Conservation (phyloP, 192 early-diverging fungal genomes). For the Umbelopsis sp. region DNA sequence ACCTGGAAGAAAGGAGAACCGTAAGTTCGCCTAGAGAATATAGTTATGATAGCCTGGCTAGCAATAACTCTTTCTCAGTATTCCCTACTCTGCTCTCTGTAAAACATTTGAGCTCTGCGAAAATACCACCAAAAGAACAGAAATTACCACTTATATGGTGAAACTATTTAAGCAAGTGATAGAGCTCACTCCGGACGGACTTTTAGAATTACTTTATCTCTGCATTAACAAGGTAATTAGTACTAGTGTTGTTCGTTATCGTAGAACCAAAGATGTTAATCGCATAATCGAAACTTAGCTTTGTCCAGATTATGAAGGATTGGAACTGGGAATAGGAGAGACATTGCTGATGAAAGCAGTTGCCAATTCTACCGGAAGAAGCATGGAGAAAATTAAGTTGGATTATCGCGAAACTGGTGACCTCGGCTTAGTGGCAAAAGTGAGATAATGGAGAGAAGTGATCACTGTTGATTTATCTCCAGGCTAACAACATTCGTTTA, state of each 20-base stretch:
- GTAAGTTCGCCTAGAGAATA: conserved; percentile 26
- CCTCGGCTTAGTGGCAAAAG: conserved; percentile 87
- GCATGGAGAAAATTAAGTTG: conserved; percentile 72
- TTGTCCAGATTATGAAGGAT: conserved; percentile 92
- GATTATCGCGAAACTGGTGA: conserved; percentile 83
- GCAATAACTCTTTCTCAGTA: conserved; percentile 32
- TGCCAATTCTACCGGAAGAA: conserved; percentile 84
- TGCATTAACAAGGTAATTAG: conserved; percentile 81
- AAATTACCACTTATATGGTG: conserved; percentile 72
- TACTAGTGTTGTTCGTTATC: not conserved
- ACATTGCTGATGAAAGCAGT: conserved; percentile 92
- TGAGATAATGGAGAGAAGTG: conserved; percentile 11
- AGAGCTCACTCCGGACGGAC: conserved; percentile 54
- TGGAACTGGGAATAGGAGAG: conserved; percentile 96
- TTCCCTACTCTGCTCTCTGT: conserved; percentile 89
- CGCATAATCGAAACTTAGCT: conserved; percentile 50
- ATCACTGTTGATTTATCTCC: not conserved
- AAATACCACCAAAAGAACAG: conserved; percentile 85
- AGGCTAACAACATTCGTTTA: conserved; percentile 12
- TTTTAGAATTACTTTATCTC: conserved; percentile 82
- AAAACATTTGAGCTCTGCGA: conserved; percentile 89
- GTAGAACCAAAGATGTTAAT: not conserved
- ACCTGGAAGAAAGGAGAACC: conserved; percentile 48
- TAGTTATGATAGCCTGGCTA: not conserved
- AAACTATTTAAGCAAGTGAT: conserved; percentile 74